These are phyloP conservation scores for Pugionium dolabratum DNA, from an alignment of 345 rosid species.

Conservation along the genomic window DNA sequence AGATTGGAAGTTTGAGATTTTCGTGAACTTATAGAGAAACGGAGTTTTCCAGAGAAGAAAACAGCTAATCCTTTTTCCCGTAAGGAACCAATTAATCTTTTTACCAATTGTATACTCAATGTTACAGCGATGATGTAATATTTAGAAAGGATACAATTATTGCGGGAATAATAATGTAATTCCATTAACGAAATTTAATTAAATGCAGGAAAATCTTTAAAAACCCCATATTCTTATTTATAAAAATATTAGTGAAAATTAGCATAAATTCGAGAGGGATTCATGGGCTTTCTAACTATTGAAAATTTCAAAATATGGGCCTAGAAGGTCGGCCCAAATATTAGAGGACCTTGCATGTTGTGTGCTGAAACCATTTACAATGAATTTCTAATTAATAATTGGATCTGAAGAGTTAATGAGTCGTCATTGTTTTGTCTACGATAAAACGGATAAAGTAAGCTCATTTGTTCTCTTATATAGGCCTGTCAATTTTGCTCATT, in stretches of 20 bases:
- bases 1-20: slow-evolving; percentile 24
- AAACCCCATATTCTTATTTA: too few species aligned
- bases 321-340: too few species aligned
- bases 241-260: too few species aligned
- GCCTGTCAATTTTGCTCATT: too few species aligned
- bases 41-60: background rate
- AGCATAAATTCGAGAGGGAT: too few species aligned
- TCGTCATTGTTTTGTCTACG: too few species aligned
- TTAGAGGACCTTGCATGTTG: too few species aligned
- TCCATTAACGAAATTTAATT: background rate
- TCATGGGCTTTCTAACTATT: too few species aligned
- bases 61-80: background rate
- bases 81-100: background rate
- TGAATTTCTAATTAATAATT: background rate
- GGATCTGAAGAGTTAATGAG: background rate
- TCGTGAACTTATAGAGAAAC: slow-evolving; percentile 24
- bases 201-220: background rate
- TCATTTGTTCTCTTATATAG: too few species aligned
- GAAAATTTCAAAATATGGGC: too few species aligned
- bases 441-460: too few species aligned
- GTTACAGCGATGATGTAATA: slow-evolving; percentile 29
- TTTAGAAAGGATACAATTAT: slow-evolving; percentile 5
- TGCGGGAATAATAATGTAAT: background rate
- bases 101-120: background rate
- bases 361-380: background rate